Percentiles rank a stretch among this genome's conserved stretches.
phyloP scores from a whole-genome alignment of 352 stramenopile species.

The Globisporangium abappressorium region DNA sequence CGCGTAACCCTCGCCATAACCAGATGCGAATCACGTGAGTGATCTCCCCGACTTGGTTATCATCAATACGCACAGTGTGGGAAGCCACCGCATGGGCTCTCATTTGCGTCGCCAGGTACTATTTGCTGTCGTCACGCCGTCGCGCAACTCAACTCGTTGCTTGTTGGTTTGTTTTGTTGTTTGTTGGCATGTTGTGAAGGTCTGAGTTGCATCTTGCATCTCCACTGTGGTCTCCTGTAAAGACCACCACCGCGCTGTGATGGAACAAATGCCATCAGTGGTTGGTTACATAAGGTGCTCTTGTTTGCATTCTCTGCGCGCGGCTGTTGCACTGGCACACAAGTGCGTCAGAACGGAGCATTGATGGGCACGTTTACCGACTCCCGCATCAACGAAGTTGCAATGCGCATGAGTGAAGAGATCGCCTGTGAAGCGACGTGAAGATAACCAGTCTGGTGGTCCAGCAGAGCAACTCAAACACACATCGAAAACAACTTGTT shows the following conservation, averaged over 20 bases:
- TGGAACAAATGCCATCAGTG: neutral
- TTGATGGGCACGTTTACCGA: neutral
- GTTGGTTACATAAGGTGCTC: conserved; percentile 1
- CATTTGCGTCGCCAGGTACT: neutral
- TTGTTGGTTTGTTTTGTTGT: neutral
- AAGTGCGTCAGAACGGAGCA: neutral
- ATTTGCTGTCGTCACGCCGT: neutral
- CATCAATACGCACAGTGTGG: neutral
- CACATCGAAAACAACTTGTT: neutral
- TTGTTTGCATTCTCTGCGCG: neutral
- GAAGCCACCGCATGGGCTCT: neutral
- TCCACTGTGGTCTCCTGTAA: neutral
- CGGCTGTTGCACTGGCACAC: conserved; percentile 1
- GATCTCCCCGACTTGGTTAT: neutral
- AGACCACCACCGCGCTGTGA: neutral
- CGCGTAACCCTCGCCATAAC: conserved; percentile 3
- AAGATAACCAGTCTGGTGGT: conserved; percentile 3
- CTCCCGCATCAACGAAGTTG: neutral
- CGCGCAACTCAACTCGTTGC: neutral
- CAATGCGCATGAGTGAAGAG: neutral
- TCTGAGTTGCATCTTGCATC: neutral
- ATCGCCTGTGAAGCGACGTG: neutral
- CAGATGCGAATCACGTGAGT: neutral
- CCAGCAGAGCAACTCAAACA: neutral
- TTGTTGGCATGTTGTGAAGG: neutral